Evolutionary conservation across 805 yeast species (phyloP), one percentile per base, ranked within the genome.

Genomic region (Schizosaccharomyces lindneri): DNA sequence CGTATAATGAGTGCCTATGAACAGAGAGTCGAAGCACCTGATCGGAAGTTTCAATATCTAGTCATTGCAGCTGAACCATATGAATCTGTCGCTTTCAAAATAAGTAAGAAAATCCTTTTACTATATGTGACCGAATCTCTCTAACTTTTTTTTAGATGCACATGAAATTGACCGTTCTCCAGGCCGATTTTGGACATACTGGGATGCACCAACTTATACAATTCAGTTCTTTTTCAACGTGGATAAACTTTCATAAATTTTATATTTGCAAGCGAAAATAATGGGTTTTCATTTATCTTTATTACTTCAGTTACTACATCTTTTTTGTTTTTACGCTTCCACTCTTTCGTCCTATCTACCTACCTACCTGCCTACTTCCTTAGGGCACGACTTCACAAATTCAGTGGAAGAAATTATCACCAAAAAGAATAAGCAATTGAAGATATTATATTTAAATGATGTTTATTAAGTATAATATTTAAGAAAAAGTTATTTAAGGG

Each of bases 21-120:
- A 66, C 81, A 82, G 61, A 69, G 73, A 6, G 72, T 75, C 4
- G 79, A 78, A 66, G 80, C 79, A 61, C 73, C 77, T 41, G 73
- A 74, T 61, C 71, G 73, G 48, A 73, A 74, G 9, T 81, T 69
- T 70, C 94, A 85, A 71, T 89, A 82, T 69, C 67, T 93, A 65
- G 81, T 89, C 11, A 72, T 89, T 0, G 82, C 88, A n/a, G 93
- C 84, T 2, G 95, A 87, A 69, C 97, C 97, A 1, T 93, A 87
- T 70, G 90, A 87, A 64, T 87, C 83, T 63, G 75, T 87, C 9
- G 85, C 84, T 1, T 74, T 90, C 63, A 82, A 86, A 63, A 75
- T 93, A n/a, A 41, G 60, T 57, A 41, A n/a, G 60, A 1, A 11
- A 29, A 6, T 6, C n/a, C 3, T 24, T 17, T 4, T 2, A 15